Base-by-base conservation (phyloP, 2,329 filamentous ascomycete species). In the Biscogniauxia mediterranea region DNA sequence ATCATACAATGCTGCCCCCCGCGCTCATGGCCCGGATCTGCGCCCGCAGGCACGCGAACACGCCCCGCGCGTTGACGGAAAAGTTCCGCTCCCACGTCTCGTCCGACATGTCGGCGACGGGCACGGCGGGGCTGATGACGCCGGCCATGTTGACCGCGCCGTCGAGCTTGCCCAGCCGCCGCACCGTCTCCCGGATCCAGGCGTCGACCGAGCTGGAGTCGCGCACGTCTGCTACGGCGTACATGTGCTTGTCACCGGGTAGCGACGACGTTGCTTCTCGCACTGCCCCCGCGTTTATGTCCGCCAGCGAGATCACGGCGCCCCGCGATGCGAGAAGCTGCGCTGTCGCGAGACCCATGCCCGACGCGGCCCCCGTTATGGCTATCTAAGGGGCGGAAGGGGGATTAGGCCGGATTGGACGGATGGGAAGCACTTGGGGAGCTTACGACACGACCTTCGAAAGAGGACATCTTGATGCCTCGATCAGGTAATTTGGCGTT, bases 301-400 rank as follows among this genome's bases (percentile, higher is more conserved):
- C 83, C 8, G 78, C 80, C 2, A 84, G 71, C 5, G 81, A 81
- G 5, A 85, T 66, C 3, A 63, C 72, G 1, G 80, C 81, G 25
- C 81, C 81, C 25, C 75, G 73, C 1, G 71, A 66, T 59, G 78
- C 76, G 1, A 83, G 75, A 15, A 79, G 73, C 20, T 76, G 73
- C 7, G 81, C 78, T 8, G 80, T 80, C 19, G 77, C 78, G 9
- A 80, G 75, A 20, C 81, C 82, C 53, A 84, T 84, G 17, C 82
- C 82, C 5, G 75, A 76, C 1, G 77, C 78, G 2, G 78, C 77
- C 21, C 82, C 82, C 3, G 81, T 83, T 23, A 85, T 67, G 57
- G 79, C 79, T 58, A 83, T 76, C 26, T 56, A 50, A 32, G 28
- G 28, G 11, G 28, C 3, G 11, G 3, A 21, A 19, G 19, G 9